These are phyloP conservation scores for Xylariales sp. DNA, from an alignment of 2,329 filamentous ascomycete species.

Conservation along the genomic window DNA sequence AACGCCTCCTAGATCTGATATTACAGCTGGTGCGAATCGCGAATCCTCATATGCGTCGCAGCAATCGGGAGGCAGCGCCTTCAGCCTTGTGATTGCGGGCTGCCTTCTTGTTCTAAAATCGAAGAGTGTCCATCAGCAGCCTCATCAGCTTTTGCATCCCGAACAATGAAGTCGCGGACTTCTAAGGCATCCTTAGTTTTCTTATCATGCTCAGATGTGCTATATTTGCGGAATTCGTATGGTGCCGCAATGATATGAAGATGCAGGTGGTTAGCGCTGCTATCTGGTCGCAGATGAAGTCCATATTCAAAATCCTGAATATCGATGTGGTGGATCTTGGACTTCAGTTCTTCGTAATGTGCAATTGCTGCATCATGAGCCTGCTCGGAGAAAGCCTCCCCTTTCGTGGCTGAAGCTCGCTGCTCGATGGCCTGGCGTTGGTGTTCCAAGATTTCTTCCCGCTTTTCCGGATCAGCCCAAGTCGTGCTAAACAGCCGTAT, in stretches of 20 bases:
- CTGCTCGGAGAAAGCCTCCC: conserved; percentile 1
- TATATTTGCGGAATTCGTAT: conserved; percentile 6
- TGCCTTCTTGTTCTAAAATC: no score
- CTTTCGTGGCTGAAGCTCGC: background rate
- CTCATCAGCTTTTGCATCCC: no score
- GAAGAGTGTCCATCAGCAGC: no score
- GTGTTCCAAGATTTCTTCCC: background rate
- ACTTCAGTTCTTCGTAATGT: background rate
- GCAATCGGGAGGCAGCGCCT: no score
- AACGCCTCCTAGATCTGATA: no score
- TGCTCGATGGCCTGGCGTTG: conserved; percentile 5
- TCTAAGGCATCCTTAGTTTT: conserved; percentile 8
- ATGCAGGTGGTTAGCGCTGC: conserved; percentile 6
- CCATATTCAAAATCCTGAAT: conserved; percentile 4
- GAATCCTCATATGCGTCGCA: no score
- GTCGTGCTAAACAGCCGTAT: conserved; percentile 1
- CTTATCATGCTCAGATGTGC: conserved; percentile 7
- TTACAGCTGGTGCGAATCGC: no score
- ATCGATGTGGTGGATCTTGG: background rate
- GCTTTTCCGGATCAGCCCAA: background rate
- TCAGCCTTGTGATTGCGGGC: no score
- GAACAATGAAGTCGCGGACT: conserved; percentile 5
- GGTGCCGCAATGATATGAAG: conserved; percentile 8
- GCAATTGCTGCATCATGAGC: background rate
- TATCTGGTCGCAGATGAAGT: conserved; percentile 5